phyloP scores from a whole-genome alignment of 139 green algal species.

The Desmodesmus armatus region DNA sequence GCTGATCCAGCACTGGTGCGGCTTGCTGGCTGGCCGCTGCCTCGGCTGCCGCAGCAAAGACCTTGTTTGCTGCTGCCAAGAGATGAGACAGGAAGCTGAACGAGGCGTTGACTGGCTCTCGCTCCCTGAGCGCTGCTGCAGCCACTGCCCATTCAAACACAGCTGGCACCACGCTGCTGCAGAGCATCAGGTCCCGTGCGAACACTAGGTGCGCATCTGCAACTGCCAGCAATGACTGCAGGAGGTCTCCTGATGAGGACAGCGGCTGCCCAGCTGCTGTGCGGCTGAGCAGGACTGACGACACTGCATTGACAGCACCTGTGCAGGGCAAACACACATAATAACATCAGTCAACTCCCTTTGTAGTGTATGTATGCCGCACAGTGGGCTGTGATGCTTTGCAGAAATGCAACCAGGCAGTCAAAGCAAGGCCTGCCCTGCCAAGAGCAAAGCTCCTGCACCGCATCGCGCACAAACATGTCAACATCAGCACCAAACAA shows the following conservation, averaged over 20 bases:
- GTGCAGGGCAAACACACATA: neutral
- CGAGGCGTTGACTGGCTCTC: constrained; percentile 59
- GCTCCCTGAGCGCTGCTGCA: constrained; percentile 61
- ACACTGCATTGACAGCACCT: neutral
- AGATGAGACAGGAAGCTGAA: constrained; percentile 67
- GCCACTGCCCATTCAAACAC: constrained; percentile 18
- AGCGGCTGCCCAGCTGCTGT: constrained; percentile 12
- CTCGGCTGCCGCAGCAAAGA: constrained; percentile 26
- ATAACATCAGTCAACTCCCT: neutral
- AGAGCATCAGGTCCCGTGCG: constrained; percentile 61
- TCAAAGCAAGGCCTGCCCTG: too few relatives aligned
- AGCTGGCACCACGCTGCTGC: constrained; percentile 10
- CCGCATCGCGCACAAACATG: neutral
- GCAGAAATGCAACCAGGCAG: too few relatives aligned
- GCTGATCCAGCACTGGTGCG: constrained; percentile 2
- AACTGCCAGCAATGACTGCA: constrained; percentile 61
- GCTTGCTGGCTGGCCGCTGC: constrained; percentile 7
- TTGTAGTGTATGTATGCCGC: too few relatives aligned
- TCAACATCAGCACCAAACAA: neutral
- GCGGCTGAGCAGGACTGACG: neutral
- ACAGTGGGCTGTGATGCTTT: too few relatives aligned
- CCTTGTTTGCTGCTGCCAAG: constrained; percentile 31
- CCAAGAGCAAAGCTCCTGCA: neutral
- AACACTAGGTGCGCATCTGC: constrained; percentile 75
- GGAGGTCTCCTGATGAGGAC: constrained; percentile 56